phyloP scores from a whole-genome alignment of 169 alveolate species.

The Plasmodium knowlesi region DNA sequence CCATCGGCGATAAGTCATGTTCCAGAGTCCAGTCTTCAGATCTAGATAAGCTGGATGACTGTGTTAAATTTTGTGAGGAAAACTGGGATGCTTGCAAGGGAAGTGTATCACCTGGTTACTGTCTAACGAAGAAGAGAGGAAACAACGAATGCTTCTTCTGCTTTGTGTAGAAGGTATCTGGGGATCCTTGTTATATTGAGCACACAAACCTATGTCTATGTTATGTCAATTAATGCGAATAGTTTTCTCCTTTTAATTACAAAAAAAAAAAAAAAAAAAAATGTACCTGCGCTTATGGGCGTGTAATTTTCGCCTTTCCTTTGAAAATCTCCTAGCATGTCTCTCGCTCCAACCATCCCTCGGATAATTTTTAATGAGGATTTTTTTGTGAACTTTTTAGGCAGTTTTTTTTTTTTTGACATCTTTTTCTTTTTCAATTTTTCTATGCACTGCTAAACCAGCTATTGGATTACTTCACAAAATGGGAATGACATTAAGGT shows the following conservation, averaged over 20 bases:
- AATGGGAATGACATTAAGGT: background rate
- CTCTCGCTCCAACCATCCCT: background rate
- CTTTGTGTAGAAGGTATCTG: background rate
- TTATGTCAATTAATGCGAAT: background rate
- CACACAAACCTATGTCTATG: background rate
- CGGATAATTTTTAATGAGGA: background rate
- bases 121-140: background rate
- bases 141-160: background rate
- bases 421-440: background rate
- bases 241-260: background rate
- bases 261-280: too few relatives aligned
- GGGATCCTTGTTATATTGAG: background rate
- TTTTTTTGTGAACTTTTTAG: too few relatives aligned
- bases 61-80: background rate
- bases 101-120: background rate
- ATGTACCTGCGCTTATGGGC: background rate
- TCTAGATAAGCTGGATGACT: background rate
- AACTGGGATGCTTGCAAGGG: background rate
- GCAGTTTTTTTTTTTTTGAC: background rate
- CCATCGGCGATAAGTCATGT: background rate
- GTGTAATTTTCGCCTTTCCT: background rate
- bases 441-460: background rate
- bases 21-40: background rate
- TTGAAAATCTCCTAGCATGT: background rate
- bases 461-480: background rate